Conservation (phyloP, 257 asterid genomes). For the Nicotiana sylvestris region DNA sequence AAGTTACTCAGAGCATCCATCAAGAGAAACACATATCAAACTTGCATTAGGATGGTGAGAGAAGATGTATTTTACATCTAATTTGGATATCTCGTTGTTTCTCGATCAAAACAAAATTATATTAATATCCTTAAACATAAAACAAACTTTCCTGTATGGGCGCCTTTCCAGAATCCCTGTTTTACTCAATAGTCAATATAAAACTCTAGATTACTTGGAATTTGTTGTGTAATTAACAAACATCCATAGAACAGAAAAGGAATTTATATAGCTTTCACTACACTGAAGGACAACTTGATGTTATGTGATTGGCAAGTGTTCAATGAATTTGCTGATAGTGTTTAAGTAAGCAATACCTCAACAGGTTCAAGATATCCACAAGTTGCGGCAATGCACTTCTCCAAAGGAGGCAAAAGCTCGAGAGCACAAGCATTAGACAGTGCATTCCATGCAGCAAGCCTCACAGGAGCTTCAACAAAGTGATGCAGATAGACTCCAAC, state of each 20-base stretch:
- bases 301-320: background rate
- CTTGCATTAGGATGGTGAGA: background rate
- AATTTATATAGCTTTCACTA: background rate
- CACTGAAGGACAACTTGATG: background rate
- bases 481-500: conserved; percentile 69
- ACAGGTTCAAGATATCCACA: conserved; percentile 82
- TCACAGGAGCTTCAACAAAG: conserved; percentile 65
- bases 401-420: conserved; percentile 75
- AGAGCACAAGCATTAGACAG: conserved; percentile 68
- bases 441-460: conserved; percentile 80
- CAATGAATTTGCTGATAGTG: background rate
- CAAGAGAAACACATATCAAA: background rate
- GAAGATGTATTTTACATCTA: background rate
- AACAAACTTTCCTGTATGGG: background rate
- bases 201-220: background rate
- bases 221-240: background rate
- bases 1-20: background rate
- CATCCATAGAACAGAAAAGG: background rate
- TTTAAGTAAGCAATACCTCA: conserved; percentile 54
- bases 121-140: background rate
- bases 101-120: background rate
- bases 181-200: background rate
- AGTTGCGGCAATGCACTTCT: conserved; percentile 47
- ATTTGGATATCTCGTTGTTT: background rate
- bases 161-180: background rate